Evolutionary conservation across 305 asterid species (phyloP).

Genomic region (Coffea humblotiana): DNA sequence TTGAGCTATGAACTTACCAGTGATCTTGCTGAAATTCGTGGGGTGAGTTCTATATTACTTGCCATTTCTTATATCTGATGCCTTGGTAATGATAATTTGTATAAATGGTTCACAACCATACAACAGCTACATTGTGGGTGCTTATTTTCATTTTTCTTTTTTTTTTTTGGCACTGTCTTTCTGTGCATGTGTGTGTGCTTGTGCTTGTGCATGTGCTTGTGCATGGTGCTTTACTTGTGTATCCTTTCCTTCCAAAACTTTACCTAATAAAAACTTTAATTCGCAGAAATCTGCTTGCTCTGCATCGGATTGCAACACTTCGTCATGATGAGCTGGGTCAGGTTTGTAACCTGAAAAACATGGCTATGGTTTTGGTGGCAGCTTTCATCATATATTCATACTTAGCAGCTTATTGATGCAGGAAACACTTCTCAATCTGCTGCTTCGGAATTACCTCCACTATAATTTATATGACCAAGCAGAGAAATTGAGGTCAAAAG

Average conservation of each 20-base stretch:
- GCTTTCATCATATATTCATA: background rate
- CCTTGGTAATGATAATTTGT: background rate
- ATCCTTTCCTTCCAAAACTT: background rate
- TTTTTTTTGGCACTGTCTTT: background rate
- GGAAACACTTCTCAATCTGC: conserved; percentile 92
- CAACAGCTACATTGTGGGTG: background rate
- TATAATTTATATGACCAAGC: conserved; percentile 94
- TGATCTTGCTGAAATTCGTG: conserved; percentile 80
- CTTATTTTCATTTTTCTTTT: background rate
- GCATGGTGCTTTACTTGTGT: background rate
- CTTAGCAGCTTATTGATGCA: conserved; percentile 32
- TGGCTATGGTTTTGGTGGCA: background rate
- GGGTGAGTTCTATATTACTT: conserved; percentile 45
- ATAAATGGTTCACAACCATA: background rate
- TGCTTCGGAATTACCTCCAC: conserved; percentile 86
- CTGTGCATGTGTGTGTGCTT: background rate
- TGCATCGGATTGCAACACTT: conserved; percentile 92
- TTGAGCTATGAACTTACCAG: conserved; percentile 79
- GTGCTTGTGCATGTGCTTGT: too few relatives aligned
- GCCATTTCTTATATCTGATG: background rate
- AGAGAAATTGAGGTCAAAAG: conserved; percentile 95
- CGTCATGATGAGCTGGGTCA: conserved; percentile 97
- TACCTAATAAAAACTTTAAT: conserved; percentile 19
- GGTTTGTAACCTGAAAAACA: conserved; percentile 46
- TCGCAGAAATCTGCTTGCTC: conserved; percentile 77